These are phyloP conservation scores for Leccinellum rugosiceps DNA, from an alignment of 768 basidiomycete species.

Conservation along the genomic window DNA sequence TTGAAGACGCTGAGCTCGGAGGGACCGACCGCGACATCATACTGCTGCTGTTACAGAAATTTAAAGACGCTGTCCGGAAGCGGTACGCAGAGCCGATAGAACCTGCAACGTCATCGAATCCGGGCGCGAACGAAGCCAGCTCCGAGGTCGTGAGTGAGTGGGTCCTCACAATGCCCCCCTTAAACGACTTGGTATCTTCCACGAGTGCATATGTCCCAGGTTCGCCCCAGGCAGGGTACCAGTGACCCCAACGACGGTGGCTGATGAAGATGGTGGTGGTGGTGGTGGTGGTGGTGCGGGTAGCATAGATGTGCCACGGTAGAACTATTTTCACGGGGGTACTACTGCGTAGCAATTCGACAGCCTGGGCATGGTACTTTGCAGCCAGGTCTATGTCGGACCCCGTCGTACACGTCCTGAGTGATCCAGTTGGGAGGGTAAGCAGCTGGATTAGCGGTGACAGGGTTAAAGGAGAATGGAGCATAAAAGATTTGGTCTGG, in stretches of 20 bases:
- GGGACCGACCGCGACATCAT: constrained; percentile 42
- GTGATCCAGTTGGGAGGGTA: constrained; percentile 17
- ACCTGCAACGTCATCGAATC: constrained; percentile 12
- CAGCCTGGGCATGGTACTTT: constrained; percentile 45
- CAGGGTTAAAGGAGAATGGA: constrained; percentile 30
- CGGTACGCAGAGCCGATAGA: constrained; percentile 27
- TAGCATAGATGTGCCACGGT: constrained; percentile 14
- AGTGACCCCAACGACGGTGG: constrained; percentile 14
- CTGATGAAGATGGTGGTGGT: constrained; percentile 7
- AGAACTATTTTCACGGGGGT: neutral
- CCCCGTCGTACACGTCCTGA: constrained; percentile 17
- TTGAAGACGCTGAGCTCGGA: constrained; percentile 55
- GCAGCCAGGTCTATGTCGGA: constrained; percentile 40
- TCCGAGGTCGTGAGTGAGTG: constrained; percentile 23
- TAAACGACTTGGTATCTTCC: constrained; percentile 30
- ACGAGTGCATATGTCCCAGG: constrained; percentile 18
- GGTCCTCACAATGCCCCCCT: constrained; percentile 14
- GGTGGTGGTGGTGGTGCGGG: constrained; percentile 5
- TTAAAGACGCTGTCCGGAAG: constrained; percentile 33
- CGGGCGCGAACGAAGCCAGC: constrained; percentile 19
- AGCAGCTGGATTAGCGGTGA: constrained; percentile 3
- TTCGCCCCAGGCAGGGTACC: constrained; percentile 30
- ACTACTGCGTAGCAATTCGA: constrained; percentile 40
- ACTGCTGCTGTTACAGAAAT: constrained; percentile 44
- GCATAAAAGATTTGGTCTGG: constrained; percentile 31